A percentile compares a stretch with the other conserved stretches of the same genome.
Conservation (phyloP, 352 stramenopile species). For the Peronospora tabacina region DNA sequence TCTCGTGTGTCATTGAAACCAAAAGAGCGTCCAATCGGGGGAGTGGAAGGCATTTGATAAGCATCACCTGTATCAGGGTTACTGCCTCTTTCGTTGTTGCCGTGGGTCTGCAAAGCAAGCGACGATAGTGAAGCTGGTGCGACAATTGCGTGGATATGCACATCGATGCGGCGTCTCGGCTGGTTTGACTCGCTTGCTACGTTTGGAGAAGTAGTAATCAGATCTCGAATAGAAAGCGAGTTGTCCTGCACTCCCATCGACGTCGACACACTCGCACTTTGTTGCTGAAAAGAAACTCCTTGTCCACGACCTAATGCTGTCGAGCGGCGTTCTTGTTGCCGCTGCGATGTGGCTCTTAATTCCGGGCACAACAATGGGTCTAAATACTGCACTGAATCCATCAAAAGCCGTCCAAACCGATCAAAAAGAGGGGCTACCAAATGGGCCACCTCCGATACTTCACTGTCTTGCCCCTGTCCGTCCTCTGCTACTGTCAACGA, state of each 20-base stretch:
- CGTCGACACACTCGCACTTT: constrained; percentile 7
- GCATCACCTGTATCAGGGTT: constrained; percentile 1
- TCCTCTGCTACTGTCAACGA: background rate
- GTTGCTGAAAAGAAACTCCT: constrained; percentile 8
- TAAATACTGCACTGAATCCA: constrained; percentile 55
- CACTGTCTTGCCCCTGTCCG: constrained; percentile 7
- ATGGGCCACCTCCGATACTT: constrained; percentile 62
- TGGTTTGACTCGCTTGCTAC: constrained; percentile 23
- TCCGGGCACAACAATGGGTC: constrained; percentile 56
- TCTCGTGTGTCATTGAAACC: constrained; percentile 15
- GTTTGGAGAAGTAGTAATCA: constrained; percentile 43
- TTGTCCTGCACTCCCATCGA: constrained; percentile 41
- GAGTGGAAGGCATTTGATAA: constrained; percentile 17
- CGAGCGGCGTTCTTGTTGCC: constrained; percentile 27
- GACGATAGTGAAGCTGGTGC: constrained; percentile 62
- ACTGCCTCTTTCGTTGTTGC: constrained; percentile 10
- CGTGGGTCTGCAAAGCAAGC: constrained; percentile 40
- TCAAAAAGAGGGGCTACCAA: constrained; percentile 71
- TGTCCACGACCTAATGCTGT: constrained; percentile 10
- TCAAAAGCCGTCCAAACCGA: constrained; percentile 63
- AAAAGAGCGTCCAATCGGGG: constrained; percentile 24
- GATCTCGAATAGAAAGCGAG: constrained; percentile 47
- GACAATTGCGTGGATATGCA: constrained; percentile 85
- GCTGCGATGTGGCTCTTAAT: constrained; percentile 32
- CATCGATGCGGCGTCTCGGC: constrained; percentile 65